These are phyloP conservation scores for Lactarius quietus DNA, from an alignment of 768 basidiomycete genomes.

Conservation along the genomic window DNA sequence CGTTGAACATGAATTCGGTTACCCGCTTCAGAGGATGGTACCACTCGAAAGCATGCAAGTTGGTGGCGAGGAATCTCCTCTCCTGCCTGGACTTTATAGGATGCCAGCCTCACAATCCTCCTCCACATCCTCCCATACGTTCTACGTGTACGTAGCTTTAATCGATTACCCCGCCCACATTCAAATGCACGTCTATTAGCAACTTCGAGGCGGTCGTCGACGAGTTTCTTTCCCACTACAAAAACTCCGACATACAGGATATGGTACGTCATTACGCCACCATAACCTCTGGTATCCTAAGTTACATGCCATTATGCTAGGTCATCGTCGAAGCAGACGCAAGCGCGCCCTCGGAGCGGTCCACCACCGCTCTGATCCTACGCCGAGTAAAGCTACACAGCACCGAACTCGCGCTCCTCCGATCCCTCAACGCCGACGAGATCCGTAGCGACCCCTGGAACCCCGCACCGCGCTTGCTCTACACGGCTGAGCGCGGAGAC, in stretches of 20 bases:
- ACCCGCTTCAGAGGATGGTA: conserved; percentile 25
- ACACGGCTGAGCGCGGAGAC: conserved; percentile 42
- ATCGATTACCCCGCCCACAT: too few relatives aligned
- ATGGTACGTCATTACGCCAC: conserved; percentile 13
- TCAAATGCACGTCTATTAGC: neutral
- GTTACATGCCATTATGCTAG: too few relatives aligned
- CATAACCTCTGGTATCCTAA: neutral
- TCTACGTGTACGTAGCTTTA: conserved; percentile 13
- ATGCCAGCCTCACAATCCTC: conserved; percentile 18
- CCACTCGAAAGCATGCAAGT: conserved; percentile 10
- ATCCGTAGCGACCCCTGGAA: conserved; percentile 53
- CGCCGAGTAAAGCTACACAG: conserved; percentile 17
- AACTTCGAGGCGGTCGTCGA: conserved; percentile 25
- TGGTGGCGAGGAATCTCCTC: neutral
- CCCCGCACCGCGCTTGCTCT: conserved; percentile 45
- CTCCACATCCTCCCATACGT: conserved; percentile 22
- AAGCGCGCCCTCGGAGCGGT: neutral
- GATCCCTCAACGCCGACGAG: conserved; percentile 44
- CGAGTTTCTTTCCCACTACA: conserved; percentile 22
- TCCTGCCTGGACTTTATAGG: conserved; percentile 8
- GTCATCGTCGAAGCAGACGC: neutral
- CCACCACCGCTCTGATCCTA: conserved; percentile 13
- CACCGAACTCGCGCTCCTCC: conserved; percentile 40
- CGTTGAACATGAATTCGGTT: conserved; percentile 13
- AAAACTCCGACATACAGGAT: conserved; percentile 2